Conservation (phyloP, 257 asterid genomes). For the Nemophila menziesii region DNA sequence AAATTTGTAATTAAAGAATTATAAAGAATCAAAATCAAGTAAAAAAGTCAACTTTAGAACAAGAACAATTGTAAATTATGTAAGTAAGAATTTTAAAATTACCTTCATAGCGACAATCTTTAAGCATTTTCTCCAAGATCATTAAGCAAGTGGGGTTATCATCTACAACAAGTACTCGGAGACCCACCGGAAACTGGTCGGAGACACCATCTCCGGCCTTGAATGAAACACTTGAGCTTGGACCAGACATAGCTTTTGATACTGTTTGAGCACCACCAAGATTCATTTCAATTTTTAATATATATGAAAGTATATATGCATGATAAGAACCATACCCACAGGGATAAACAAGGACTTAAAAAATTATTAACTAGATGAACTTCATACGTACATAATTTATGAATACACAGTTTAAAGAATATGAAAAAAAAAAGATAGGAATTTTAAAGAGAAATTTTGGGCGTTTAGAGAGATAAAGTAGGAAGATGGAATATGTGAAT, state of each 20-base stretch:
- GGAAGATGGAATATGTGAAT: background rate
- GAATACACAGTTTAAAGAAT: slow-evolving; percentile 11
- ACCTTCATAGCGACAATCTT: slow-evolving; percentile 76
- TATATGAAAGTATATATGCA: slow-evolving; percentile 12
- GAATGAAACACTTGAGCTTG: slow-evolving; percentile 38
- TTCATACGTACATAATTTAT: slow-evolving; percentile 1
- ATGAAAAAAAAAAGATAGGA: background rate
- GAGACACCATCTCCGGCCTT: slow-evolving; percentile 58
- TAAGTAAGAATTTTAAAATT: background rate
- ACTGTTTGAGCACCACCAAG: slow-evolving; percentile 33
- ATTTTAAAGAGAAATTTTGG: background rate
- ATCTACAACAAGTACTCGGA: slow-evolving; percentile 84
- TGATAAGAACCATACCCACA: slow-evolving; percentile 18
- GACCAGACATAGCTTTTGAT: slow-evolving; percentile 26
- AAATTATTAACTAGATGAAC: background rate
- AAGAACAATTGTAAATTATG: background rate
- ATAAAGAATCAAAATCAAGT: background rate
- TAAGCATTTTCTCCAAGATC: slow-evolving; percentile 92
- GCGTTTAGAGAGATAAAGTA: background rate
- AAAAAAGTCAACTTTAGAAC: slow-evolving; percentile 3
- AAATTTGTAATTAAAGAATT: slow-evolving; percentile 8
- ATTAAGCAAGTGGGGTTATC: slow-evolving; percentile 86
- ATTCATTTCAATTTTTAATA: slow-evolving; percentile 37
- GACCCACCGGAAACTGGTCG: slow-evolving; percentile 80
- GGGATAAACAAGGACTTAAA: slow-evolving; percentile 4